A percentile compares a stretch with the other conserved stretches of the same genome.
These are phyloP conservation scores for Camellia japonica DNA, from an alignment of 148 eudicot genomes.

Conservation along the genomic window DNA sequence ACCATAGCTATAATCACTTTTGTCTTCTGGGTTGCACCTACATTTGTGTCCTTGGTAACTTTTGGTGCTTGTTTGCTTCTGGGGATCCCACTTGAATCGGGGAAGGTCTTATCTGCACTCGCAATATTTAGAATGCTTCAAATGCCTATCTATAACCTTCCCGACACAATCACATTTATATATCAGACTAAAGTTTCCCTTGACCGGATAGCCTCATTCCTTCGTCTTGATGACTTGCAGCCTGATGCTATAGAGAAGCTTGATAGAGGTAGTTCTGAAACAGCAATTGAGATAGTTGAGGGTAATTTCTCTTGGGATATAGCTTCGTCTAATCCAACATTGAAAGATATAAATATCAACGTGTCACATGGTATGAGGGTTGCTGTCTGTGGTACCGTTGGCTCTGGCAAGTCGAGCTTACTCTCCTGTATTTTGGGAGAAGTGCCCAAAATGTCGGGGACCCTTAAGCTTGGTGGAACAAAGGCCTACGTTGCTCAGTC, in stretches of 20 bases:
- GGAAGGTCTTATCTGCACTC: slow-evolving; percentile 46
- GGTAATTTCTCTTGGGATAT: slow-evolving; percentile 58
- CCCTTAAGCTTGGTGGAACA: slow-evolving; percentile 41
- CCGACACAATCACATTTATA: slow-evolving; percentile 45
- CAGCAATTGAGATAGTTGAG: slow-evolving; percentile 38
- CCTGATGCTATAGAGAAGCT: slow-evolving; percentile 33
- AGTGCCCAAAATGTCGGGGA: slow-evolving; percentile 44
- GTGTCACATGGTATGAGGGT: slow-evolving; percentile 50
- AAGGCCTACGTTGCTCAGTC: slow-evolving; percentile 58
- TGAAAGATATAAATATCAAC: slow-evolving; percentile 40
- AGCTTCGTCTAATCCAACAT: slow-evolving; percentile 28
- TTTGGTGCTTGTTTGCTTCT: slow-evolving; percentile 41
- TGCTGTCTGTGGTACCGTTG: slow-evolving; percentile 59
- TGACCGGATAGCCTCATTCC: slow-evolving; percentile 51
- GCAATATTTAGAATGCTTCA: slow-evolving; percentile 51
- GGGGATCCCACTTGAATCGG: slow-evolving; percentile 54
- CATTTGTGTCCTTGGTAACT: slow-evolving; percentile 43
- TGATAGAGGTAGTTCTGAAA: slow-evolving; percentile 30
- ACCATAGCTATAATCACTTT: slow-evolving; percentile 33
- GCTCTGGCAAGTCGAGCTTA: slow-evolving; percentile 57
- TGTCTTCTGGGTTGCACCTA: slow-evolving; percentile 52
- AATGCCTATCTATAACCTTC: slow-evolving; percentile 48
- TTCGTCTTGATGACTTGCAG: slow-evolving; percentile 45
- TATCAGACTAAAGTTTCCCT: slow-evolving; percentile 54
- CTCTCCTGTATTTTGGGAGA: slow-evolving; percentile 55